phyloP scores from a whole-genome alignment of 2,329 filamentous ascomycete genomes.

The Metarhizium robertsii region DNA sequence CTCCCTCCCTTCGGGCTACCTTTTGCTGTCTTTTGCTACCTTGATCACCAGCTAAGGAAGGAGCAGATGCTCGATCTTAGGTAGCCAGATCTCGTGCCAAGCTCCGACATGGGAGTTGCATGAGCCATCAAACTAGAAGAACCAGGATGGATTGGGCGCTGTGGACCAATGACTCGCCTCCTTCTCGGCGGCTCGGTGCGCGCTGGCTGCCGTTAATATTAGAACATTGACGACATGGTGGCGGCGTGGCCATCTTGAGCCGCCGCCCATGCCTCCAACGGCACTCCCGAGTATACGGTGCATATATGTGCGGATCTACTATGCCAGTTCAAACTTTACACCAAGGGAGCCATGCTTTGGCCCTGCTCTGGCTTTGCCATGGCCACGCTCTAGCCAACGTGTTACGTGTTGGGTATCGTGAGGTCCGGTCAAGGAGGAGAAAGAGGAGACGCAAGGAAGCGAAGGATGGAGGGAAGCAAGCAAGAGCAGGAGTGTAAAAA shows the following conservation, averaged over 20 bases:
- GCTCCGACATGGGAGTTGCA: too few relatives aligned
- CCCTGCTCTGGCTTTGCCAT: neutral
- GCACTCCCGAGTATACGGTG: neutral
- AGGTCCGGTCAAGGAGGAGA: neutral
- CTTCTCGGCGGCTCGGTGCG: neutral
- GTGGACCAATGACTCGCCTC: neutral
- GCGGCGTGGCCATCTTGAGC: neutral
- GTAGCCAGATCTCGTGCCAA: too few relatives aligned
- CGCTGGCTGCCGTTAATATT: neutral
- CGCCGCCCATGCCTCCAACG: neutral
- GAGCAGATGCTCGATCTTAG: too few relatives aligned
- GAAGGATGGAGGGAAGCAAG: neutral
- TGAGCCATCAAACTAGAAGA: too few relatives aligned
- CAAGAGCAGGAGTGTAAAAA: neutral
- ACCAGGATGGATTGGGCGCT: neutral
- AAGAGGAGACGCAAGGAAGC: neutral
- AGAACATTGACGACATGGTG: neutral
- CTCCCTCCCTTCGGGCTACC: too few relatives aligned
- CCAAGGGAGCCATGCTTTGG: neutral
- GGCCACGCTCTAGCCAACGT: neutral
- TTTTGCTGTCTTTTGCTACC: neutral
- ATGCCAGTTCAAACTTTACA: neutral
- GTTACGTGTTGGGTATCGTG: neutral
- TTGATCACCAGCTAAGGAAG: too few relatives aligned
- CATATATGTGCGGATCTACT: neutral